These are phyloP conservation scores for Phytopythium sindhum DNA, from an alignment of 352 stramenopile genomes.

Conservation along the genomic window DNA sequence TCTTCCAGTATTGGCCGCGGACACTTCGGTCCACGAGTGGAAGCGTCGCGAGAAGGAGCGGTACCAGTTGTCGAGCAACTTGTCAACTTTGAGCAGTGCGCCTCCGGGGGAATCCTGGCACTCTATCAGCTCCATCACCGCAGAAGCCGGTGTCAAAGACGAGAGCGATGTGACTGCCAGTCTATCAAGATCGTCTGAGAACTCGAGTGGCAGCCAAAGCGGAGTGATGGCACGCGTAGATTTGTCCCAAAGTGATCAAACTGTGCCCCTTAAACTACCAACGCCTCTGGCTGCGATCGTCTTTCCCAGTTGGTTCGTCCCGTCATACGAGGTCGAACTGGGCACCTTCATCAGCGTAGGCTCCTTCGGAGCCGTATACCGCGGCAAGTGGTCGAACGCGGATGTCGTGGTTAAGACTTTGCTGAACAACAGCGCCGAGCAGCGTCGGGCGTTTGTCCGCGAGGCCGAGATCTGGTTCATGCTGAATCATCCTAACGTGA, in stretches of 20 bases:
- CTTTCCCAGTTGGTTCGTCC: conserved; percentile 21
- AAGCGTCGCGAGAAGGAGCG: not conserved
- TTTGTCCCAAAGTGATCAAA: not conserved
- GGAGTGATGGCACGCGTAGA: not conserved
- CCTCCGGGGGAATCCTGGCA: not conserved
- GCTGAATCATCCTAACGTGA: conserved; percentile 27
- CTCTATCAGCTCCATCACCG: not conserved
- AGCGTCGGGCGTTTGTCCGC: conserved; percentile 13
- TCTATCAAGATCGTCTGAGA: too few relatives aligned
- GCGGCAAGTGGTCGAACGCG: conserved; percentile 22
- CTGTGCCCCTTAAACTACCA: too few relatives aligned
- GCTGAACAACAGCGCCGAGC: not conserved
- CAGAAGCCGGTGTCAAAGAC: too few relatives aligned
- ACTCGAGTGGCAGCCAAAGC: too few relatives aligned
- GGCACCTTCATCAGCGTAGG: conserved; percentile 19
- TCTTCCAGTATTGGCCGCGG: not conserved
- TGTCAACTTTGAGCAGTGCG: not conserved
- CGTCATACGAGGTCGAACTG: conserved; percentile 28
- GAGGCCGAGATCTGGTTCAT: conserved; percentile 27
- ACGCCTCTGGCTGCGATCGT: too few relatives aligned
- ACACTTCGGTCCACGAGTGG: not conserved
- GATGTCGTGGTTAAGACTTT: conserved; percentile 26
- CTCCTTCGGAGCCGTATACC: conserved; percentile 19
- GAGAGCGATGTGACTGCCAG: too few relatives aligned
- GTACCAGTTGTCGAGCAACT: not conserved